A percentile compares a stretch with the other conserved stretches of the same genome.
These are phyloP conservation scores for Penicillium janthinellum DNA, from an alignment of 2,329 filamentous ascomycete species.

Conservation along the genomic window DNA sequence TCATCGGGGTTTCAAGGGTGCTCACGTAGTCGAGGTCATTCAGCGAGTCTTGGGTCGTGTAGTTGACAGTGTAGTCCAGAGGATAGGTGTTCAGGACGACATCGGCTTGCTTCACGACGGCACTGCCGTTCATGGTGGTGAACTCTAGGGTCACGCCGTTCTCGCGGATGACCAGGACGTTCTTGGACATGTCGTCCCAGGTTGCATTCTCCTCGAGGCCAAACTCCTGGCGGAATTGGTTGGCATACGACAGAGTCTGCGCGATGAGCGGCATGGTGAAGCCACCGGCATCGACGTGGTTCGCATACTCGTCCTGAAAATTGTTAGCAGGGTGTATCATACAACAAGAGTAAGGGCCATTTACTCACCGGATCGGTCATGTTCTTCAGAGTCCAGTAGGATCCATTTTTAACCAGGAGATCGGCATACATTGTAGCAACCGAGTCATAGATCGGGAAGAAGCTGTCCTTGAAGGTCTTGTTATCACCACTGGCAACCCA, in stretches of 20 bases:
- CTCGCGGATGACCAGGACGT: slow-evolving; percentile 59
- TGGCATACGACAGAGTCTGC: slow-evolving; percentile 58
- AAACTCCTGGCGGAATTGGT: slow-evolving; percentile 59
- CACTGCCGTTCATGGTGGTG: slow-evolving; percentile 65
- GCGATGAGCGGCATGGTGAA: slow-evolving; percentile 67
- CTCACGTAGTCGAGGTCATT: slow-evolving; percentile 64
- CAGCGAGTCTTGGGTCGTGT: slow-evolving; percentile 51
- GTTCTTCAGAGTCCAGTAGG: slow-evolving; percentile 58
- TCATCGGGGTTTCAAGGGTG: background rate
- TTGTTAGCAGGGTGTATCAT: background rate
- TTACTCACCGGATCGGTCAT: slow-evolving; percentile 69
- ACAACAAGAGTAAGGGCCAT: background rate
- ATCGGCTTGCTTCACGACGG: slow-evolving; percentile 70
- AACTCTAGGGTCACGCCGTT: slow-evolving; percentile 67
- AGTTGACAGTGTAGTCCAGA: slow-evolving; percentile 60
- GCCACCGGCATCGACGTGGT: slow-evolving; percentile 66
- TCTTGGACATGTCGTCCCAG: slow-evolving; percentile 58
- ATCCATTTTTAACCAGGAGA: slow-evolving; percentile 61
- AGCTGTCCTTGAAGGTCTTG: slow-evolving; percentile 55
- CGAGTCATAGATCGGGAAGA: slow-evolving; percentile 66
- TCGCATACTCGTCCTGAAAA: slow-evolving; percentile 65
- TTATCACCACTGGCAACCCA: slow-evolving; percentile 63
- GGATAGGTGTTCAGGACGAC: slow-evolving; percentile 68
- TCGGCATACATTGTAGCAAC: slow-evolving; percentile 64
- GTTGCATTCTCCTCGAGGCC: slow-evolving; percentile 58